These are phyloP conservation scores for Baorangia bicolor DNA, from an alignment of 768 basidiomycete genomes.

Conservation along the genomic window DNA sequence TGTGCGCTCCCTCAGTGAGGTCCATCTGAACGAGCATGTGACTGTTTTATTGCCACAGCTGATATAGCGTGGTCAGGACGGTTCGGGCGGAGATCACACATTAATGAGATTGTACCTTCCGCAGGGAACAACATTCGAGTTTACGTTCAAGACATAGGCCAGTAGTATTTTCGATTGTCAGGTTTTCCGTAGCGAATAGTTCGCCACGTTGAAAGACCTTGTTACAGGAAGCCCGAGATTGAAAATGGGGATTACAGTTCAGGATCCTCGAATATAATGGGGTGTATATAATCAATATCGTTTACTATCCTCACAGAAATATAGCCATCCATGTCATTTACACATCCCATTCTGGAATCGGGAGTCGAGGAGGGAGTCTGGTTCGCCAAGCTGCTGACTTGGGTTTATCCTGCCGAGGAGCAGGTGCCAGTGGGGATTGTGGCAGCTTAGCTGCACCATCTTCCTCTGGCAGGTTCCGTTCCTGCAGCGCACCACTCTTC, in stretches of 20 bases:
- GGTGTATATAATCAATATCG: neutral
- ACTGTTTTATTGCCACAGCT: no score
- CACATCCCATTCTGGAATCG: constrained; percentile 33
- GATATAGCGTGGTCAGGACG: no score
- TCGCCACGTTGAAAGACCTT: no score
- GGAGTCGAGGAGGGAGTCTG: constrained; percentile 29
- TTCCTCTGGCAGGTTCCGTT: neutral
- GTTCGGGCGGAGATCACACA: no score
- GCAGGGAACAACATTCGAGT: no score
- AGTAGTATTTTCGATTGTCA: no score
- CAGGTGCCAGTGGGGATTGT: neutral
- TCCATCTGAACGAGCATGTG: no score
- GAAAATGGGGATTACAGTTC: neutral
- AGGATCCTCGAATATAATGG: neutral
- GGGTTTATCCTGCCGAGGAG: constrained; percentile 6
- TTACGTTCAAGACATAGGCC: no score
- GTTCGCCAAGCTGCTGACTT: constrained; percentile 21
- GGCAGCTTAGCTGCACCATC: neutral
- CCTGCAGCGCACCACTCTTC: neutral
- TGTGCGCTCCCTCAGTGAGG: no score
- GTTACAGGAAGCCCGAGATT: no score
- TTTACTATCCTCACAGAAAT: neutral
- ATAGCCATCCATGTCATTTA: neutral
- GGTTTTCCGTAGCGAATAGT: no score
- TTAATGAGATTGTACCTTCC: no score